These are phyloP conservation scores for Ogataea ganodermae DNA, from an alignment of 805 yeast species.

Conservation along the genomic window DNA sequence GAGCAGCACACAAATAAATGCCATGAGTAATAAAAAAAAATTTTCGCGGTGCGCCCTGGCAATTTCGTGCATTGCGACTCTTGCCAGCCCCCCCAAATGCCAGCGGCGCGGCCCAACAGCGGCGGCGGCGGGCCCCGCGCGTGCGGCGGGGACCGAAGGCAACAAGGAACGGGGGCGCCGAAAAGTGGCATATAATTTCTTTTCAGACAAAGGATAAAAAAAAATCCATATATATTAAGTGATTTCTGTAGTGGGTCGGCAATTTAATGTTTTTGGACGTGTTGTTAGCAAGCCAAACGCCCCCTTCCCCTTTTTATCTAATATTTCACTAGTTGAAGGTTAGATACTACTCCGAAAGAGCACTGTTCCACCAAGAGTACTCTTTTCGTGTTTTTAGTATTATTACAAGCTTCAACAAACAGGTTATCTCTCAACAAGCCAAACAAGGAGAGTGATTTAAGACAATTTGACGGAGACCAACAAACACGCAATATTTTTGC, in stretches of 20 bases:
- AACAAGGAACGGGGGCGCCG: conserved; percentile 2
- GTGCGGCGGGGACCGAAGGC: neutral
- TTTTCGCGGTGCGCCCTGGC: neutral
- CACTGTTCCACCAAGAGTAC: conserved; percentile 9
- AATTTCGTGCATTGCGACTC: neutral
- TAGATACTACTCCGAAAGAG: conserved; percentile 12
- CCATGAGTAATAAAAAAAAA: conserved; percentile 7
- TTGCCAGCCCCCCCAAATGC: neutral
- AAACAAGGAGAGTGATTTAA: conserved; percentile 5
- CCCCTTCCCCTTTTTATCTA: conserved; percentile 16
- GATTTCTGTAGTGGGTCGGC: conserved; percentile 4
- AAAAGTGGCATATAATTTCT: conserved; percentile 3
- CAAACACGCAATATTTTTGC: neutral
- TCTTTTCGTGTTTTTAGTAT: conserved; percentile 15
- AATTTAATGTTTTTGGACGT: neutral
- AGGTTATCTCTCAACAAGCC: conserved; percentile 11
- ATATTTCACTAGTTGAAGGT: conserved; percentile 20
- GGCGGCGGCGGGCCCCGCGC: conserved; percentile 2
- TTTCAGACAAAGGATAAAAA: conserved; percentile 1
- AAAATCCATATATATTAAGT: conserved; percentile 1
- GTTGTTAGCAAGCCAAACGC: conserved; percentile 12
- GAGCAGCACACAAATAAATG: neutral
- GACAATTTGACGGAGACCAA: conserved; percentile 2
- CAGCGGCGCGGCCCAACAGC: conserved; percentile 2
- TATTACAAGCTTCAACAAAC: conserved; percentile 17